Percentiles rank a stretch among this genome's conserved stretches.
Conservation (phyloP, 139 green algal genomes). For the Chlamydomonas sphaeroides region DNA sequence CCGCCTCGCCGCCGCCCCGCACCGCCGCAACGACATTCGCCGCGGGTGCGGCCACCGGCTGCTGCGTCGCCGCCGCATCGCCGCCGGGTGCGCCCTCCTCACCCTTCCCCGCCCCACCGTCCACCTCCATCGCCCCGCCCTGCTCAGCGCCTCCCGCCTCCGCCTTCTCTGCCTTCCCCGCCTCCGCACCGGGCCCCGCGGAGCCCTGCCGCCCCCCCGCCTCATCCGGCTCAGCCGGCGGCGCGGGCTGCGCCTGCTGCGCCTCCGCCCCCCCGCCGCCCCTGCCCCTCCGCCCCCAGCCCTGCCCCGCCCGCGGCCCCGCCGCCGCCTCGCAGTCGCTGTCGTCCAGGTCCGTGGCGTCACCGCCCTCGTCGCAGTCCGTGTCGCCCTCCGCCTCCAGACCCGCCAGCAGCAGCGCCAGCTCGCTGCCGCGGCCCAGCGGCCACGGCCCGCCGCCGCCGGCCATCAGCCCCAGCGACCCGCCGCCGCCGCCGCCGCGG, state of each 20-base stretch:
- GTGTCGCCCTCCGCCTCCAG: slow-evolving; percentile 25
- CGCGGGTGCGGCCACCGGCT: too few relatives aligned
- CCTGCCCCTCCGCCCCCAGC: background rate
- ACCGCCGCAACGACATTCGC: too few relatives aligned
- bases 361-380: slow-evolving; percentile 21
- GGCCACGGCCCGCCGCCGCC: background rate
- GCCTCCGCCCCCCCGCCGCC: background rate
- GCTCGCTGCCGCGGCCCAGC: slow-evolving; percentile 2
- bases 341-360: slow-evolving; percentile 18
- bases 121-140: background rate
- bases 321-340: background rate
- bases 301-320: background rate
- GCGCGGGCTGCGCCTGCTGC: background rate
- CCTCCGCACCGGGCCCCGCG: too few relatives aligned
- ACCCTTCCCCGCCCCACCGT: background rate
- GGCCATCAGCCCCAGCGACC: background rate
- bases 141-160: background rate
- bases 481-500: background rate
- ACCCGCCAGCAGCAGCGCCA: background rate
- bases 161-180: background rate
- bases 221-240: too few relatives aligned
- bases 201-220: too few relatives aligned
- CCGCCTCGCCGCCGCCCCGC: too few relatives aligned
- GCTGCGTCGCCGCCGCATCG: too few relatives aligned
- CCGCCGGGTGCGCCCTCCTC: too few relatives aligned